Evolutionary conservation across 1,139 yeast genomes (phyloP).

Genomic region (Taphrina sp.): DNA sequence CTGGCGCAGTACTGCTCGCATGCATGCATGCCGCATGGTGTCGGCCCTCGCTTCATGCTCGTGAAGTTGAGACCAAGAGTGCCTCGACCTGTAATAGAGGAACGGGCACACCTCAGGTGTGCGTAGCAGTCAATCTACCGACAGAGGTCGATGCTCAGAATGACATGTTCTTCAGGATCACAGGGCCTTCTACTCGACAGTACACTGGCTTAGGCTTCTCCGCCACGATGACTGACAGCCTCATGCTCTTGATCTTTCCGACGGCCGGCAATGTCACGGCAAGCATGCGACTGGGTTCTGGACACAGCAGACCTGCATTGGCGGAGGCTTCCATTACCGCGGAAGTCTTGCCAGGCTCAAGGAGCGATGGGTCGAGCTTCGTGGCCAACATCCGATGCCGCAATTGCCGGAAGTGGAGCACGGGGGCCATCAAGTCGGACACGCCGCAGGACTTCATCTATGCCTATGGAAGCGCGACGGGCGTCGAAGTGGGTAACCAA

Average conservation of each 20-base stretch:
- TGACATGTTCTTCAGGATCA: conserved; percentile 18
- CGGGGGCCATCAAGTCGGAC: conserved; percentile 2
- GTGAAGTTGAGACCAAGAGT: too few relatives aligned
- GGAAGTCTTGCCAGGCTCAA: conserved; percentile 12
- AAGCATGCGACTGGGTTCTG: conserved; percentile 5
- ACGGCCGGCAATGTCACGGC: background rate
- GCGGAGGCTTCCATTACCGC: conserved; percentile 4
- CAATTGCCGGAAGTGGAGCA: conserved; percentile 8
- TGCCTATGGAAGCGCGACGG: conserved; percentile 15
- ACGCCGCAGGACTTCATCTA: conserved; percentile 19
- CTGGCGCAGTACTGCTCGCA: too few relatives aligned
- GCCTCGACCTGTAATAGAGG: too few relatives aligned
- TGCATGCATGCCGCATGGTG: too few relatives aligned
- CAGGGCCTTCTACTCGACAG: conserved; percentile 7
- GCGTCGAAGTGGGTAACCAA: conserved; percentile 11
- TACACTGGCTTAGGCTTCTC: conserved; percentile 24
- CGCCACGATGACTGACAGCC: conserved; percentile 17
- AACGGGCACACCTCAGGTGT: too few relatives aligned
- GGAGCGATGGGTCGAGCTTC: conserved; percentile 8
- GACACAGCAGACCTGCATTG: conserved; percentile 16
- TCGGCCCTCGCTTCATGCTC: too few relatives aligned
- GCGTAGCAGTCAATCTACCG: conserved; percentile 21
- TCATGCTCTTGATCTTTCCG: conserved; percentile 21
- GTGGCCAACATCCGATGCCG: conserved; percentile 16
- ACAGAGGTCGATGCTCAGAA: conserved; percentile 15